Conservation (phyloP, 208 protist species). For the Giardia duodenalis region DNA sequence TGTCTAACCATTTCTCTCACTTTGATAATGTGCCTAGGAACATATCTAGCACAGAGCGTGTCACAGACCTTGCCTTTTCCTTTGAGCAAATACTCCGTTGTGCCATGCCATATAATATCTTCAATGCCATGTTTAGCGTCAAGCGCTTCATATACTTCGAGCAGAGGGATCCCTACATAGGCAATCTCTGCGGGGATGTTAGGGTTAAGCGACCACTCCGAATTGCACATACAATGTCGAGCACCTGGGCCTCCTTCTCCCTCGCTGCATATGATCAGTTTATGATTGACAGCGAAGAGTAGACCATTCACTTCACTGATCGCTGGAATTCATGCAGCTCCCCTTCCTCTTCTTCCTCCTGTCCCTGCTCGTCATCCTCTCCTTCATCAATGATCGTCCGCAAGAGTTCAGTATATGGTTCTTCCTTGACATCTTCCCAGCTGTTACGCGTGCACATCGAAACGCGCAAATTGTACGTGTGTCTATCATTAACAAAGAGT, state of each 20-base stretch:
- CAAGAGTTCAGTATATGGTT: conserved; percentile 11
- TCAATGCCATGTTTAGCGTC: not conserved
- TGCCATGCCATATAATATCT: not conserved
- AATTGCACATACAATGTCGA: not conserved
- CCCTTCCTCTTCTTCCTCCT: too few relatives aligned
- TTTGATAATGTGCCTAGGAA: too few relatives aligned
- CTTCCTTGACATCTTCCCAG: not conserved
- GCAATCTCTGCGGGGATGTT: not conserved
- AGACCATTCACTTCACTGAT: too few relatives aligned
- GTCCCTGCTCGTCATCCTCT: not conserved
- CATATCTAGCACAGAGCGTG: not conserved
- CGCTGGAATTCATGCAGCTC: too few relatives aligned
- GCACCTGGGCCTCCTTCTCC: not conserved
- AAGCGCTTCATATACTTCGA: not conserved
- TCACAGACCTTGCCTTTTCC: not conserved
- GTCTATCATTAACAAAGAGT: conserved; percentile 53
- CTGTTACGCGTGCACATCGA: not conserved
- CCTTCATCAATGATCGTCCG: not conserved
- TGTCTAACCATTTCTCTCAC: too few relatives aligned
- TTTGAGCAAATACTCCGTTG: not conserved
- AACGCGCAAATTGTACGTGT: conserved; percentile 31
- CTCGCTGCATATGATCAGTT: not conserved
- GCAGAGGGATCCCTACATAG: not conserved
- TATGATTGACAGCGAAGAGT: too few relatives aligned
- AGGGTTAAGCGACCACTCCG: not conserved